Evolutionary conservation across 768 basidiomycete genomes (phyloP), one percentile per base, ranked within the genome.

Genomic region (Termitomyces sp.): DNA sequence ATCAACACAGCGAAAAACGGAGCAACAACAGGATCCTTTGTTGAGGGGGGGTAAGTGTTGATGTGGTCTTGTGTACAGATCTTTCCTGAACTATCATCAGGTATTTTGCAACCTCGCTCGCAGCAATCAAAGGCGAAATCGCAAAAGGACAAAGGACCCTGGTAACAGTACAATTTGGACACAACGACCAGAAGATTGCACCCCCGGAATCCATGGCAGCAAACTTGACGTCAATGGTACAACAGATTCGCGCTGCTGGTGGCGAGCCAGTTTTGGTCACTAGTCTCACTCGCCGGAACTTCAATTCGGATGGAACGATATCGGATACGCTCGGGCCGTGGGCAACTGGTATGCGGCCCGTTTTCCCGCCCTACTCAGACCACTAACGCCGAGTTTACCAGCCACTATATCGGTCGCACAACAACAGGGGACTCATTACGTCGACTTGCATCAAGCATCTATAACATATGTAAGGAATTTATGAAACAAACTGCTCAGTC

Each of bases 81-180:
- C 7, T 7, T 25, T 38, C 11, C 35, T 13, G 11, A 38, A 13
- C 7, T 18, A 36, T 22, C 4, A 18, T 25, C 23, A 49, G 47
- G 25, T 38, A 49, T 27, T 38, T 36, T 27, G 35, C 47, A 18
- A 49, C 7, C 11, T 49, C 47, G 18, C 47, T 49, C 6, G 23
- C 47, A 13, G n/a, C 47, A 23, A 49, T 76, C 47, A 52, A 64
- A 56, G 60, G 56, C 18, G 69, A 75, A 60, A 66, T 76, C 7
- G 67, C 68, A 13, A 71, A 70, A 55, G 71, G 67, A 20, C 62
- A 69, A 20, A 59, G 70, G 22, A 74, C 72, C 2, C 57, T 70
- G 16, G 72, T 73, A 13, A 77, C 74, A 0, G 66, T 77, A 20
- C 75, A 76, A 48, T 77, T 77, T 43, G 75, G 75, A 0, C 75